Conservation (phyloP, 371 early-diverging fungal genomes). For the Quaeritorhiza haematococci region DNA sequence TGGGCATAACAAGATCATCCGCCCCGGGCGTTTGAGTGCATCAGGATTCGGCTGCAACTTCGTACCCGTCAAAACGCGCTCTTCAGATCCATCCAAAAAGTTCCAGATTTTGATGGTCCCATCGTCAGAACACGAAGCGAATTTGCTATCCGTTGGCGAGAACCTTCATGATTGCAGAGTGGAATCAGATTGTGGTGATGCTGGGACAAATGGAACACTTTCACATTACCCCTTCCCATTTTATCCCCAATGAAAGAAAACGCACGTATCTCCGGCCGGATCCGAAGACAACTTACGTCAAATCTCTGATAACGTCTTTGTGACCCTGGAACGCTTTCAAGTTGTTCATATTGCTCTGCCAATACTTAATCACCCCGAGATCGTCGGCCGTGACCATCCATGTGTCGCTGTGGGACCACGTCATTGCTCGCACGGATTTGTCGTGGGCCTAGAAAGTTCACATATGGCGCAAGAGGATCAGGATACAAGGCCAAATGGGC, state of each 20-base stretch:
- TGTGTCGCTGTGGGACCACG: slow-evolving; percentile 95
- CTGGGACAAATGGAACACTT: too few relatives aligned
- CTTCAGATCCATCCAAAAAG: slow-evolving; percentile 86
- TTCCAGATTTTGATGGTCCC: slow-evolving; percentile 96
- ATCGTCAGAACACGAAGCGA: slow-evolving; percentile 98
- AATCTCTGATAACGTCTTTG: slow-evolving; percentile 88
- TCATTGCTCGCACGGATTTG: slow-evolving; percentile 91
- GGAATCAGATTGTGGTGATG: too few relatives aligned
- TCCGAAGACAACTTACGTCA: slow-evolving; percentile 49
- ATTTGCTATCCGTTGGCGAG: slow-evolving; percentile 87
- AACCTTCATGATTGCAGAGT: slow-evolving; percentile 50
- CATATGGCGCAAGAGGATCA: not conserved
- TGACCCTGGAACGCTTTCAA: slow-evolving; percentile 92
- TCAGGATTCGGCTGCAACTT: not conserved
- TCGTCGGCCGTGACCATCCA: slow-evolving; percentile 98
- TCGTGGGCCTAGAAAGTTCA: slow-evolving; percentile 75
- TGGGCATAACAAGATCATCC: too few relatives aligned
- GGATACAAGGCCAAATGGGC: not conserved
- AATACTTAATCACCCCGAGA: slow-evolving; percentile 96
- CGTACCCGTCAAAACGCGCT: slow-evolving; percentile 59
- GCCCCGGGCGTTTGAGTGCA: not conserved
- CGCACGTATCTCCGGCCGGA: too few relatives aligned
- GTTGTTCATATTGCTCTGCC: slow-evolving; percentile 99
- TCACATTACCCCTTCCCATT: too few relatives aligned
- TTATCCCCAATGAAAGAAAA: too few relatives aligned